phyloP scores from a whole-genome alignment of 805 yeast genomes.

The Torulaspora indica region DNA sequence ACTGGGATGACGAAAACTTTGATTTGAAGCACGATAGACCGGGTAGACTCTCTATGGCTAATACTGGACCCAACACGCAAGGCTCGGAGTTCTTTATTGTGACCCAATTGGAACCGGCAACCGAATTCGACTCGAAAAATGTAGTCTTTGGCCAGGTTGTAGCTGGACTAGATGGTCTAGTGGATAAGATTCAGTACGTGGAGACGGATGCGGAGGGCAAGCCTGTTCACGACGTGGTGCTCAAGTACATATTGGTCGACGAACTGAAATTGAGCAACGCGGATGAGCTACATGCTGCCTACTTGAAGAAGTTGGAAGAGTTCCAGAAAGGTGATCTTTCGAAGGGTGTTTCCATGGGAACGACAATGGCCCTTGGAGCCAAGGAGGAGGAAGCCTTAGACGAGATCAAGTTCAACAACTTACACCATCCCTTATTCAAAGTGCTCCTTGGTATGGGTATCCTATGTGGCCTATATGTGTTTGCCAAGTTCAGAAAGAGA shows the following conservation, averaged over 20 bases:
- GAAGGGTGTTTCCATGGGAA: conserved; percentile 25
- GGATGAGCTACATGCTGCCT: conserved; percentile 22
- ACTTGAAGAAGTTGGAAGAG: conserved; percentile 21
- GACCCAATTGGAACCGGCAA: conserved; percentile 42
- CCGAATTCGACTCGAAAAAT: conserved; percentile 55
- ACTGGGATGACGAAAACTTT: conserved; percentile 75
- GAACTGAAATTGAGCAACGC: conserved; percentile 22
- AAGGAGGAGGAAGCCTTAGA: conserved; percentile 20
- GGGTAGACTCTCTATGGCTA: conserved; percentile 68
- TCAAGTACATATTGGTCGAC: conserved; percentile 36
- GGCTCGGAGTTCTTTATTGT: conserved; percentile 72
- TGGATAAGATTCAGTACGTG: conserved; percentile 55
- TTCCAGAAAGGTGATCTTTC: conserved; percentile 29
- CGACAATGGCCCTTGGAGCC: conserved; percentile 6
- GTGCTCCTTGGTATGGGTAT: conserved; percentile 17
- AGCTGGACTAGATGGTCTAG: conserved; percentile 56
- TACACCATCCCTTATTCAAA: conserved; percentile 23
- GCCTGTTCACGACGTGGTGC: conserved; percentile 44
- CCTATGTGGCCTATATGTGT: conserved; percentile 14
- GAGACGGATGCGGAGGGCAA: conserved; percentile 37
- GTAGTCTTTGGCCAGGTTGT: conserved; percentile 77
- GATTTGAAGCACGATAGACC: conserved; percentile 61
- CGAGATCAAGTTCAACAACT: conserved; percentile 17
- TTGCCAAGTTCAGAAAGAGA: conserved; percentile 15
- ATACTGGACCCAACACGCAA: conserved; percentile 61